Conservation (phyloP, 1,284 basidiomycete species). For the Malassezia arunalokei region DNA sequence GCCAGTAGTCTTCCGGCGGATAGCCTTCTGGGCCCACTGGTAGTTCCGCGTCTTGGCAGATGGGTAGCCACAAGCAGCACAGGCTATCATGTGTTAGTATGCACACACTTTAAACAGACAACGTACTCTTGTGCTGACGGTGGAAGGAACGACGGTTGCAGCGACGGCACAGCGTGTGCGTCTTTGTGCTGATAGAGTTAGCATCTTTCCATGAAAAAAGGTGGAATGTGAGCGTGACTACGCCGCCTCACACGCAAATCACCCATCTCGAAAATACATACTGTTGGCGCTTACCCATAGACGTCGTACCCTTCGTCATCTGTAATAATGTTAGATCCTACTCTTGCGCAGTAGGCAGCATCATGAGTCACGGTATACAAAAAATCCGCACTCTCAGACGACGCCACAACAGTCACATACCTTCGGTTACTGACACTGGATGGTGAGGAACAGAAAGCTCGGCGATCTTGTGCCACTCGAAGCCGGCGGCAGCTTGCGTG, state of each 20-base stretch:
- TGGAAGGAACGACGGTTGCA: slow-evolving; percentile 88
- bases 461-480: not conserved
- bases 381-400: not conserved
- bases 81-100: slow-evolving; percentile 53
- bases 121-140: slow-evolving; percentile 77
- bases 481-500: not conserved
- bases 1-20: slow-evolving; percentile 95
- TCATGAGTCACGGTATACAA: too few relatives aligned
- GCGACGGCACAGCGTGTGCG: slow-evolving; percentile 70
- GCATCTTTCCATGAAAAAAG: not conserved
- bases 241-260: not conserved
- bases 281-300: slow-evolving; percentile 45
- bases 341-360: not conserved
- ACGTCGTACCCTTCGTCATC: slow-evolving; percentile 46
- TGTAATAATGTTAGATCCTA: slow-evolving; percentile 10
- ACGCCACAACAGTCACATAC: slow-evolving; percentile 2
- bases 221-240: not conserved
- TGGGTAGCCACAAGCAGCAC: slow-evolving; percentile 91
- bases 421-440: slow-evolving; percentile 15
- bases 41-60: slow-evolving; percentile 87
- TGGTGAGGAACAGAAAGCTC: slow-evolving; percentile 14
- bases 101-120: not conserved
- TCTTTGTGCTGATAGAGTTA: slow-evolving; percentile 71
- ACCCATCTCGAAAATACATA: slow-evolving; percentile 21
- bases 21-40: slow-evolving; percentile 97